Evolutionary conservation across 331 rosid genomes (phyloP).

Genomic region (Stylosanthes scabra): DNA sequence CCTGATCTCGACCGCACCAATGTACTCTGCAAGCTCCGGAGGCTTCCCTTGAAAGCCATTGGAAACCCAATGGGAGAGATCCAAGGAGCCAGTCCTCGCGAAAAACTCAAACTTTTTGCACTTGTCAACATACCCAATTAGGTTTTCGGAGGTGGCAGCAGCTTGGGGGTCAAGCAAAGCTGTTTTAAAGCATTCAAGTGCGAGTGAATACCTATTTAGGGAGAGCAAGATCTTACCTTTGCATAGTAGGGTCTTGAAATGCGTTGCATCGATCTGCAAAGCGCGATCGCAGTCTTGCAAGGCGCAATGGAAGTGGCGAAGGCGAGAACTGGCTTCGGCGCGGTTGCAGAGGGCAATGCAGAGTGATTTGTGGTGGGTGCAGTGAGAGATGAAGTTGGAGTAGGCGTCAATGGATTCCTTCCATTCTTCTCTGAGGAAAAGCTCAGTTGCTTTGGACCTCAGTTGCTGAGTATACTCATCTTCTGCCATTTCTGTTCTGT

Average conservation of each 20-base stretch:
- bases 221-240: constrained; percentile 84
- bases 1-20: constrained; percentile 69
- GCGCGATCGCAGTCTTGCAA: constrained; percentile 76
- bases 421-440: constrained; percentile 90
- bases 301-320: constrained; percentile 57
- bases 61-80: constrained; percentile 80
- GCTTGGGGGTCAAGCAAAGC: constrained; percentile 66
- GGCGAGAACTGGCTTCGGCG: constrained; percentile 77
- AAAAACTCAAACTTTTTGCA: constrained; percentile 73
- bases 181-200: constrained; percentile 60
- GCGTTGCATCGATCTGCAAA: constrained; percentile 59
- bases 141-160: constrained; percentile 49
- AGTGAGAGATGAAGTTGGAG: constrained; percentile 65
- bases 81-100: constrained; percentile 69
- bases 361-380: constrained; percentile 57
- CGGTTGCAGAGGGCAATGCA: constrained; percentile 80
- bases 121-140: constrained; percentile 68
- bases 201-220: constrained; percentile 66
- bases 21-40: constrained; percentile 80
- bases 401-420: constrained; percentile 57
- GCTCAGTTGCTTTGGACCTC: constrained; percentile 86
- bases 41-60: constrained; percentile 62
- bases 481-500: constrained; percentile 48
- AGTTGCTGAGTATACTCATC: constrained; percentile 67
- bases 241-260: constrained; percentile 82